Base-by-base conservation (phyloP, 208 protist species). In the Crithidia fasciculata region DNA sequence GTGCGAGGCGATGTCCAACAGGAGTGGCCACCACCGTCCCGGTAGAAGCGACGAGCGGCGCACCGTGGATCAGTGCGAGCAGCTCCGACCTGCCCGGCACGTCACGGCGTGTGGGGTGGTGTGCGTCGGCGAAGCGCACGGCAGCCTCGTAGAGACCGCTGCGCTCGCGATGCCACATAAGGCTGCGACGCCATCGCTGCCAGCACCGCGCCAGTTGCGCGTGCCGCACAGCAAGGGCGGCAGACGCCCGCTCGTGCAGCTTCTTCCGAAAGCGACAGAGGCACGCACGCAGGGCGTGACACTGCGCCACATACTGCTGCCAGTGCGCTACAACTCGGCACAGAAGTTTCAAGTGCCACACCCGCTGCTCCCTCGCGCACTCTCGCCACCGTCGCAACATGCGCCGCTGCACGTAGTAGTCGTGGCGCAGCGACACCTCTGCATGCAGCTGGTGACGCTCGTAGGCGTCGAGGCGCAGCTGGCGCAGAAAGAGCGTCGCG, bases 351-450 rank as follows among this genome's bases (percentile, higher is more conserved):
- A 9, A 0, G 19, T 58, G 62, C 41, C 63, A 54, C 40, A 15
- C 40, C n/a, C 39, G 47, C n/a, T 69, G 60, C n/a, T 28, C 6
- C 5, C 52, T n/a, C 8, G 79, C 77, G 3, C 16, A 40, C 36
- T 3, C 9, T 5, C 40, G 28, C 84, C 89, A 92, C 8, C 50
- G 41, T 18, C 74, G 78, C 58, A 96, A 56, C 12, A 78, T 55
- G 59, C 82, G 81, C 0, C 90, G 79, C 57, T 84, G 82, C 12
- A 78, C 12, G 70, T 91, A 91, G 76, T 91, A 95, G 41, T 64
- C 16, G 52, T 82, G 83, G n/a, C 90, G 83, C 66, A 88, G 43
- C 10, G 88, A 73, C 39, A 89, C 83, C 28, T 85, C 82, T 4
- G 77, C 76, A n/a, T 65, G 54, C 16, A 81, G 71, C 15, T 56